Percentiles rank a stretch among this genome's conserved stretches.
Evolutionary conservation across 345 rosid species (phyloP).

Genomic region (Aurinia saxatilis): DNA sequence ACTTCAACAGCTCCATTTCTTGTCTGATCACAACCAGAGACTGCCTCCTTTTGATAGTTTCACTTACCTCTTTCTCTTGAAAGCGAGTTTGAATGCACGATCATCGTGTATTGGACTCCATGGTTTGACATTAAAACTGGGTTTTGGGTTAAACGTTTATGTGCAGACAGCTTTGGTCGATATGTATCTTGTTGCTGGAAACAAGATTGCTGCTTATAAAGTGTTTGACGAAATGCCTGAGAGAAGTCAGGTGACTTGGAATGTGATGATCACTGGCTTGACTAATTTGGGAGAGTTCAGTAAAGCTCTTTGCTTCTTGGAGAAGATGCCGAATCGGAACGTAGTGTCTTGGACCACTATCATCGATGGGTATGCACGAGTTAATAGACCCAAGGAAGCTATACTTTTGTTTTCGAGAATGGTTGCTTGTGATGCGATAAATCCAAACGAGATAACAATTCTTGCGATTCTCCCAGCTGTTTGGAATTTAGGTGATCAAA

Average conservation of each 20-base stretch:
- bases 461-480: constrained; percentile 64
- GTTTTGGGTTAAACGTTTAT: constrained; percentile 54
- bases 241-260: constrained; percentile 64
- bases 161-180: constrained; percentile 60
- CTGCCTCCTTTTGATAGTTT: constrained; percentile 51
- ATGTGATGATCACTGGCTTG: constrained; percentile 70
- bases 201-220: constrained; percentile 23
- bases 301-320: constrained; percentile 48
- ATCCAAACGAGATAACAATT: constrained; percentile 53
- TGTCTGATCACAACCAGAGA: constrained; percentile 7
- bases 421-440: constrained; percentile 42
- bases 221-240: constrained; percentile 72
- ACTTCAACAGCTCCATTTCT: constrained; percentile 30
- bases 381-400: constrained; percentile 42
- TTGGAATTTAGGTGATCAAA: constrained; percentile 41
- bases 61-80: constrained; percentile 51
- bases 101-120: constrained; percentile 53
- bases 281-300: constrained; percentile 51
- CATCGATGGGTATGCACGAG: constrained; percentile 68
- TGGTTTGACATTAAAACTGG: constrained; percentile 46
- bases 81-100: constrained; percentile 34
- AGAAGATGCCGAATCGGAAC: constrained; percentile 53
- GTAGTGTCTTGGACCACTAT: constrained; percentile 81
- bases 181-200: constrained; percentile 35
- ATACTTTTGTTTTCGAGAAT: constrained; percentile 57